Conservation (phyloP, 202 grass and related monocot species). For the Eragrostis tef region DNA sequence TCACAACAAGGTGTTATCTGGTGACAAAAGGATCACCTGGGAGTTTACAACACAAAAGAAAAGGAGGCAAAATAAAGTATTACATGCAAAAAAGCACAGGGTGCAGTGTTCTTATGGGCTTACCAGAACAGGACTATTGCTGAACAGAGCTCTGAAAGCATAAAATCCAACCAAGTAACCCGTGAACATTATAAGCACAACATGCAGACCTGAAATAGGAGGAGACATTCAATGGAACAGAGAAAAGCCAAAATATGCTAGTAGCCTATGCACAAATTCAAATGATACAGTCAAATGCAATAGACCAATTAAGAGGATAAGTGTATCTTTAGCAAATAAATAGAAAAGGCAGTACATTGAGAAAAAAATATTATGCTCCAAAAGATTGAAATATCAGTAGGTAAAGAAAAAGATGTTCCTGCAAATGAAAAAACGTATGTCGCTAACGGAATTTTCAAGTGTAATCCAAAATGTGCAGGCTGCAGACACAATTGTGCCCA, state of each 20-base stretch:
- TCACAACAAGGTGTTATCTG: neutral
- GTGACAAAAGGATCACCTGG: neutral
- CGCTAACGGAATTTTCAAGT: neutral
- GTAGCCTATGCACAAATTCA: neutral
- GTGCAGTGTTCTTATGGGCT: conserved; percentile 12
- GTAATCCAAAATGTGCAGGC: neutral
- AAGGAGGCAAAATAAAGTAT: neutral
- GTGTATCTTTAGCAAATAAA: neutral
- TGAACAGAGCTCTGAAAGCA: conserved; percentile 80
- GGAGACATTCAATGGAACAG: neutral
- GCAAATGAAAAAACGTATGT: neutral
- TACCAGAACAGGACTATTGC: conserved; percentile 82
- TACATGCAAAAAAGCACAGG: neutral
- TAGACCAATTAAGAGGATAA: neutral
- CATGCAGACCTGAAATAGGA: conserved; percentile 72
- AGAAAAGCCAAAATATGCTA: neutral
- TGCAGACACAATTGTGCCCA: neutral
- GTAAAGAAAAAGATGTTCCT: neutral
- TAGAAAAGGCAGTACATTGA: neutral
- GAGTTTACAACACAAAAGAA: neutral
- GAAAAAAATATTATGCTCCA: neutral
- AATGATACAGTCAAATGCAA: neutral
- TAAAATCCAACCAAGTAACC: conserved; percentile 88
- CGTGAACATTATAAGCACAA: conserved; percentile 89
- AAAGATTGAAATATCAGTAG: neutral